Evolutionary conservation across 2,329 filamentous ascomycete species (phyloP).

Genomic region (Blastomyces gilchristii): DNA sequence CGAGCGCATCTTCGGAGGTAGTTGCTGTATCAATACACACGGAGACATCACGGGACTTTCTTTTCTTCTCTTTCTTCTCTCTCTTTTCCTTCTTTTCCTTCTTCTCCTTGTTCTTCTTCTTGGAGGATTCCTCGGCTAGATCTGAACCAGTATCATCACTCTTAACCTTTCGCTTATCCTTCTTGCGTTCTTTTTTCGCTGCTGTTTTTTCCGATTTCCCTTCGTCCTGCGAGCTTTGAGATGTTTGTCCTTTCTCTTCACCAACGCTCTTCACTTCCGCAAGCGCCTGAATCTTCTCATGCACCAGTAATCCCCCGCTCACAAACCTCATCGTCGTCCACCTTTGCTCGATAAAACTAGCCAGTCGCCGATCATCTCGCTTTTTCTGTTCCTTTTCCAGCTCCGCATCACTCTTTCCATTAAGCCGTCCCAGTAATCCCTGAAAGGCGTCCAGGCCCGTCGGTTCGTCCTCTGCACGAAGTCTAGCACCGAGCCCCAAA

Average conservation of each 20-base stretch:
- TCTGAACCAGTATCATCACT: constrained; percentile 18
- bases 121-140: constrained; percentile 26
- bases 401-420: constrained; percentile 70
- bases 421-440: constrained; percentile 74
- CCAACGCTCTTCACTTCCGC: constrained; percentile 21
- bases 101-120: constrained; percentile 28
- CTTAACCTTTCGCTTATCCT: constrained; percentile 23
- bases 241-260: constrained; percentile 39
- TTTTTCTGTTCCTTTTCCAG: constrained; percentile 60
- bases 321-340: constrained; percentile 81
- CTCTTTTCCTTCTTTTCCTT: constrained; percentile 21
- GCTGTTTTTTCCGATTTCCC: constrained; percentile 19
- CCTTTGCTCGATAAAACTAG: constrained; percentile 61
- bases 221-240: constrained; percentile 32
- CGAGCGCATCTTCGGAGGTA: constrained; percentile 20
- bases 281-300: constrained; percentile 42
- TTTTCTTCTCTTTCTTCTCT: constrained; percentile 22
- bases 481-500: constrained; percentile 74
- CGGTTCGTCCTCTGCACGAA: constrained; percentile 57
- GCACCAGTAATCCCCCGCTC: constrained; percentile 62
- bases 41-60: constrained; percentile 8
- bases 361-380: constrained; percentile 59
- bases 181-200: constrained; percentile 21
- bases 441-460: constrained; percentile 83
- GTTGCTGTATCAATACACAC: not conserved